Percentiles rank a stretch among this genome's conserved stretches.
These are phyloP conservation scores for Cymbopogon citratus DNA, from an alignment of 176 grass and related monocot genomes.

Conservation along the genomic window DNA sequence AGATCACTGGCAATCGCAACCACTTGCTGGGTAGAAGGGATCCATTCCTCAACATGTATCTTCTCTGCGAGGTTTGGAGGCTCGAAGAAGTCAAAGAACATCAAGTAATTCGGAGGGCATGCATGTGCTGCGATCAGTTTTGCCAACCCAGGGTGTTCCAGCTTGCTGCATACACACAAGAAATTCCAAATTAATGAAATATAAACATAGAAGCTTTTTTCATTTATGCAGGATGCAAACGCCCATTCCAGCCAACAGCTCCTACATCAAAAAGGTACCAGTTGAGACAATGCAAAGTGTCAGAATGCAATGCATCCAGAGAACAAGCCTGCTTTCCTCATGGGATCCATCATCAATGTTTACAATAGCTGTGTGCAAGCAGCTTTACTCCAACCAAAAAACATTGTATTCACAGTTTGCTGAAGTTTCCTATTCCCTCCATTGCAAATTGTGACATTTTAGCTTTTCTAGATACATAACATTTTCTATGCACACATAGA, in stretches of 20 bases:
- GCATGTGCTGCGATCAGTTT: constrained; percentile 80
- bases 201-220: neutral
- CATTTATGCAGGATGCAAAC: neutral
- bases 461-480: no score
- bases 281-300: neutral
- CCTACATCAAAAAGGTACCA: neutral
- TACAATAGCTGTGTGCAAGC: neutral
- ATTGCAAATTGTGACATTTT: neutral
- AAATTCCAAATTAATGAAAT: neutral
- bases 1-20: constrained; percentile 67
- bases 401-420: neutral
- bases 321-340: neutral
- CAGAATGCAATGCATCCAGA: neutral
- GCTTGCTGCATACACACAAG: constrained; percentile 42
- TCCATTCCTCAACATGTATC: constrained; percentile 84
- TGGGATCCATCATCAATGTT: neutral
- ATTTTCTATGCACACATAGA: no score
- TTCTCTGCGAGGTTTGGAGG: constrained; percentile 81
- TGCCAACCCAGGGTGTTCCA: constrained; percentile 75
- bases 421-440: neutral
- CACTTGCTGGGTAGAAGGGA: constrained; percentile 53
- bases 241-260: neutral
- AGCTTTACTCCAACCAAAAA: neutral
- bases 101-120: constrained; percentile 73
- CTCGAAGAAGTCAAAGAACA: constrained; percentile 90